phyloP scores from a whole-genome alignment of 2,329 filamentous ascomycete species.

The Penicillium psychrosexuale region DNA sequence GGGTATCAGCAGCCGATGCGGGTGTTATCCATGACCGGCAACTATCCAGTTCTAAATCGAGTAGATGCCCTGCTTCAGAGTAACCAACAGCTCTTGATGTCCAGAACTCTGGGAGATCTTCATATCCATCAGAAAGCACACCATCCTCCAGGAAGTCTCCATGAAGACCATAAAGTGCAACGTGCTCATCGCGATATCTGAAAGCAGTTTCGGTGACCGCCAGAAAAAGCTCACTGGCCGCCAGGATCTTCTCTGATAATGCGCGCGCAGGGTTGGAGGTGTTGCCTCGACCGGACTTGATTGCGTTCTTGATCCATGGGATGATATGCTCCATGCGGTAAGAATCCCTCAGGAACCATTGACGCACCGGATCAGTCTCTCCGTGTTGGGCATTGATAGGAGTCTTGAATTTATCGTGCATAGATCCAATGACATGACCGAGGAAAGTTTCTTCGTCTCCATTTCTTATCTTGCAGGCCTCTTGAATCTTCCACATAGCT shows the following conservation, averaged over 20 bases:
- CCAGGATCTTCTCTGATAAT: conserved; percentile 50
- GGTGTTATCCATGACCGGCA: conserved; percentile 40
- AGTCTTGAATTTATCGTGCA: conserved; percentile 73
- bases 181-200: conserved; percentile 68
- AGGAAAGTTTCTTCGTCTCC: conserved; percentile 68
- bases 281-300: conserved; percentile 68
- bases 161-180: conserved; percentile 68
- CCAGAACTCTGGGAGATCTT: conserved; percentile 76
- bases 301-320: conserved; percentile 73
- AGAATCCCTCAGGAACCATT: conserved; percentile 80
- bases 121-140: conserved; percentile 62
- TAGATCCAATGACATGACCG: conserved; percentile 69
- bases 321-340: conserved; percentile 70
- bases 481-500: conserved; percentile 76
- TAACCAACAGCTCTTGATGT: conserved; percentile 59
- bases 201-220: conserved; percentile 62
- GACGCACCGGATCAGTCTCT: conserved; percentile 76
- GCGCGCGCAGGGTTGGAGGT: conserved; percentile 51
- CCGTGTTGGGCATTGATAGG: conserved; percentile 61
- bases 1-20: conserved; percentile 28
- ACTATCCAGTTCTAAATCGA: conserved; percentile 42
- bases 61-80: conserved; percentile 37
- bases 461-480: conserved; percentile 59
- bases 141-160: conserved; percentile 64
- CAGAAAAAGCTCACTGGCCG: conserved; percentile 73